A percentile compares a stretch with the other conserved stretches of the same genome.
Conservation (phyloP, 1,139 yeast species). For the Taphrina confusa region DNA sequence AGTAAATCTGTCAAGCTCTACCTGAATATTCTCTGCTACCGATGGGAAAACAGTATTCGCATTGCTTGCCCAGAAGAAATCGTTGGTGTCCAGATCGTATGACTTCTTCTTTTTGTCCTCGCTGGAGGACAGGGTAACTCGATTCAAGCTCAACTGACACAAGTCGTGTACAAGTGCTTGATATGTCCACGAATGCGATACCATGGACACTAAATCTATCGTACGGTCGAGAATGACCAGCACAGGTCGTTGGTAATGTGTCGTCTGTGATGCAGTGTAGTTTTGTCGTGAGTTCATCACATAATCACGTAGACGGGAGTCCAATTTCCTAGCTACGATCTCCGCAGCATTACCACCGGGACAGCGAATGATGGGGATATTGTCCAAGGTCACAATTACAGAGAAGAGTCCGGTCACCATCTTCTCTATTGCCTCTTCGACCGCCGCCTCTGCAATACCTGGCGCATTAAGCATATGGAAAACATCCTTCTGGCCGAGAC, state of each 20-base stretch:
- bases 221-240: constrained; percentile 81
- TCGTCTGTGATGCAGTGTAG: constrained; percentile 39
- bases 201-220: constrained; percentile 88
- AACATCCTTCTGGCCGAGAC: constrained; percentile 66
- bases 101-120: constrained; percentile 44
- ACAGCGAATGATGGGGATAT: constrained; percentile 85
- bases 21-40: constrained; percentile 92
- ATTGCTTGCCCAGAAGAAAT: constrained; percentile 50
- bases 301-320: constrained; percentile 77
- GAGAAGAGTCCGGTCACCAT: constrained; percentile 82
- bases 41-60: constrained; percentile 93
- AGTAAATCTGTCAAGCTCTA: constrained; percentile 76
- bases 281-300: constrained; percentile 40
- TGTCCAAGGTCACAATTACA: constrained; percentile 65
- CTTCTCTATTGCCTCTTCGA: constrained; percentile 64
- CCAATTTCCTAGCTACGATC: constrained; percentile 82
- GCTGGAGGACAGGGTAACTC: constrained; percentile 61
- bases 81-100: constrained; percentile 20
- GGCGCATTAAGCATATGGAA: constrained; percentile 73
- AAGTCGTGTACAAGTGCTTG: constrained; percentile 96
- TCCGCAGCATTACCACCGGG: constrained; percentile 96
- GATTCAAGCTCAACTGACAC: constrained; percentile 74
- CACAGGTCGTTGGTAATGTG: constrained; percentile 61
- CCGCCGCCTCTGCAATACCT: constrained; percentile 68
- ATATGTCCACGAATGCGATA: constrained; percentile 96